Percentiles rank a stretch among this genome's conserved stretches.
Conservation (phyloP, 2,329 filamentous ascomycete species). For the Ambrosiella cleistominuta region DNA sequence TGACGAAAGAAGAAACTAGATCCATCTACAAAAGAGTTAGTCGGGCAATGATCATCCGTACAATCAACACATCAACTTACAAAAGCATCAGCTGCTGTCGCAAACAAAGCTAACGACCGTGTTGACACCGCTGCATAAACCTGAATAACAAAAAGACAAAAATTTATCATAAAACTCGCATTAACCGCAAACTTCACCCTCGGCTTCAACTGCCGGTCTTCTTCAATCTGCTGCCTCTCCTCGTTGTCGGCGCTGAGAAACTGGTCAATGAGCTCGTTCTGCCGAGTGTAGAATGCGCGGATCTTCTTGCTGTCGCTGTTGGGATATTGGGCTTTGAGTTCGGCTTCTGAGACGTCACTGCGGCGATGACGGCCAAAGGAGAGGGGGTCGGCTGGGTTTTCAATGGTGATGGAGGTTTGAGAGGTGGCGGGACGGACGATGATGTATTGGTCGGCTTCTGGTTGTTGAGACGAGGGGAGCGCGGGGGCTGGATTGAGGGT, state of each 20-base stretch:
- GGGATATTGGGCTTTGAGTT: slow-evolving; percentile 23
- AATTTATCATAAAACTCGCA: slow-evolving; percentile 32
- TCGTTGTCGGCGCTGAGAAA: slow-evolving; percentile 39
- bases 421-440: background rate
- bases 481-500: too few relatives aligned
- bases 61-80: slow-evolving; percentile 20
- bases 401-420: background rate
- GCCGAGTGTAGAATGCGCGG: slow-evolving; percentile 29
- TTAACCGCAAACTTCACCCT: slow-evolving; percentile 37
- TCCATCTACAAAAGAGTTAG: slow-evolving; percentile 29
- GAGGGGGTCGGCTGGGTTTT: slow-evolving; percentile 20
- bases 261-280: slow-evolving; percentile 31
- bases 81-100: slow-evolving; percentile 48
- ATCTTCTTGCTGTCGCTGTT: slow-evolving; percentile 26
- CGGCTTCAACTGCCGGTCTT: slow-evolving; percentile 31
- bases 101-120: slow-evolving; percentile 43
- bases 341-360: slow-evolving; percentile 14
- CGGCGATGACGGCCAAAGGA: slow-evolving; percentile 25
- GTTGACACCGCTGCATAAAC: slow-evolving; percentile 40
- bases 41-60: background rate
- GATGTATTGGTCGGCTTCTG: too few relatives aligned
- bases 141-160: slow-evolving; percentile 39
- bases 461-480: too few relatives aligned
- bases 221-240: slow-evolving; percentile 32
- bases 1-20: slow-evolving; percentile 44